These are phyloP conservation scores for Solanum corneliomulleri DNA, from an alignment of 257 asterid genomes.

Conservation along the genomic window DNA sequence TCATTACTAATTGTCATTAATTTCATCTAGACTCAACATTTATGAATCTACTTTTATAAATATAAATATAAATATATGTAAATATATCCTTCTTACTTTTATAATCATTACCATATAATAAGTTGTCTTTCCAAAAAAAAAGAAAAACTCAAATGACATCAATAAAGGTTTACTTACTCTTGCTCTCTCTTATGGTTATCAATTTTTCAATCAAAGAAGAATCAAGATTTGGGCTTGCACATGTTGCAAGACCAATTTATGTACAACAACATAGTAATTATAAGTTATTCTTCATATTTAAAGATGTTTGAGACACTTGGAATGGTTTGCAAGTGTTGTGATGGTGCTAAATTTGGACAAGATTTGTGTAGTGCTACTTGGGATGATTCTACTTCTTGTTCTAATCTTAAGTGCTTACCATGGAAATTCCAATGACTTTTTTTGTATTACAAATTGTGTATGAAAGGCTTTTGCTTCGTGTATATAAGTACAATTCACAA, in stretches of 20 bases:
- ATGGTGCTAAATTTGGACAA: not conserved
- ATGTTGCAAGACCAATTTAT: not conserved
- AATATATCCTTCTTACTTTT: not conserved
- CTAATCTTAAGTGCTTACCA: constrained; percentile 22
- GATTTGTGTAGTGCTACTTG: constrained; percentile 10
- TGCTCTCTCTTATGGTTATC: not conserved
- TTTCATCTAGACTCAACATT: not conserved
- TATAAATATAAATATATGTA: too few relatives aligned
- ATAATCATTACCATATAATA: not conserved
- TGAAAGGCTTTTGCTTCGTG: too few relatives aligned
- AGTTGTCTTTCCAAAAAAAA: not conserved
- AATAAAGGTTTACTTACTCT: not conserved
- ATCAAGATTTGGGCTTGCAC: not conserved
- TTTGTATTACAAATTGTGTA: not conserved
- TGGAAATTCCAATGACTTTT: constrained; percentile 12
- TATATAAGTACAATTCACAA: too few relatives aligned
- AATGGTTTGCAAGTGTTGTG: constrained; percentile 34
- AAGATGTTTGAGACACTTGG: constrained; percentile 16
- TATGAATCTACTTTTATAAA: not conserved
- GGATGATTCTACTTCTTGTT: constrained; percentile 14
- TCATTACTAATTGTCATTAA: not conserved
- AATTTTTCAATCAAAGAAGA: not conserved
- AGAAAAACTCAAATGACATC: not conserved
- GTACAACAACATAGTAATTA: not conserved
- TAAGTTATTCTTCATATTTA: not conserved